Evolutionary conservation across 441 rosid species (phyloP).

Genomic region (Pelargonium australe): DNA sequence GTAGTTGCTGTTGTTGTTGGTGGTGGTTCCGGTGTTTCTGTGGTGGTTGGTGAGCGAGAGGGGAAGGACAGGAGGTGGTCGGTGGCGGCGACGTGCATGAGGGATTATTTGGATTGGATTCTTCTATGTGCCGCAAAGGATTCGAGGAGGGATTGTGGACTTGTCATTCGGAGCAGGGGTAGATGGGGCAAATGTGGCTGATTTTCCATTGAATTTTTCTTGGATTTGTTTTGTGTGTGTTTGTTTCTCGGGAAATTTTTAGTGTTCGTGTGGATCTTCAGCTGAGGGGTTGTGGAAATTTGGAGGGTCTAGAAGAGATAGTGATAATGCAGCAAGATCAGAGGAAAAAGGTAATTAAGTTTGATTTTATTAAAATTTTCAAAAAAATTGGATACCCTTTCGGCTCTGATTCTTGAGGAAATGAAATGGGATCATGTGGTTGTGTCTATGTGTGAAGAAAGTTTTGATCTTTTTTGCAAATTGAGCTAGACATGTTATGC

Average conservation of each 20-base stretch:
- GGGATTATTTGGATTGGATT: conserved; percentile 30
- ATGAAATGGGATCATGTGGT: neutral
- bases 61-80: neutral
- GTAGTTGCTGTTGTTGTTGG: conserved; percentile 18
- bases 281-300: neutral
- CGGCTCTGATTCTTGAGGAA: neutral
- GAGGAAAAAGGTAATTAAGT: conserved; percentile 56
- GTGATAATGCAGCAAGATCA: conserved; percentile 61
- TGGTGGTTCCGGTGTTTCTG: conserved; percentile 10
- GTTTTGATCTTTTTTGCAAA: neutral
- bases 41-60: conserved; percentile 18
- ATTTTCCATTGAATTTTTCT: conserved; percentile 14
- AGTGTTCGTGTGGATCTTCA: too few species aligned
- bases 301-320: neutral
- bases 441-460: neutral
- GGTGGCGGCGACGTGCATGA: conserved; percentile 34
- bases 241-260: conserved; percentile 4
- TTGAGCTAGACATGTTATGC: neutral
- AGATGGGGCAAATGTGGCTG: conserved; percentile 83
- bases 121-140: conserved; percentile 30
- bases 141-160: conserved; percentile 42
- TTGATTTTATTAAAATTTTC: neutral
- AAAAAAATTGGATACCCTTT: neutral
- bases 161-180: conserved; percentile 54
- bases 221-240: neutral